Percentiles rank a stretch among this genome's conserved stretches.
These are phyloP conservation scores for Boletus rubropictus DNA, from an alignment of 768 basidiomycete genomes.

Conservation along the genomic window DNA sequence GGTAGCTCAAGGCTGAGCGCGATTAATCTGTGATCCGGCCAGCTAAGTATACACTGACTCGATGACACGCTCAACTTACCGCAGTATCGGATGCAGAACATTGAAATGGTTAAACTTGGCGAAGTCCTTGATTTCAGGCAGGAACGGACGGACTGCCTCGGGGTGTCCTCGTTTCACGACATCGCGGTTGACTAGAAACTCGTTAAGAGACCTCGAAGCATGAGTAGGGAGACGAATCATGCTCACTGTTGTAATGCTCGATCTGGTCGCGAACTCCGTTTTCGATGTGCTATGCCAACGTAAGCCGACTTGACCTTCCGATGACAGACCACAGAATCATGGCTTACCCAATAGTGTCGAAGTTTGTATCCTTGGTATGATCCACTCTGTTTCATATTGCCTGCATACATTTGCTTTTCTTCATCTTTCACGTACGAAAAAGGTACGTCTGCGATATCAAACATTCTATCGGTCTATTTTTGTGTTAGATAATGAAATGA, in stretches of 20 bases:
- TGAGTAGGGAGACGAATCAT: neutral
- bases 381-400: constrained; percentile 38
- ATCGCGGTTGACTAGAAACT: constrained; percentile 43
- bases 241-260: constrained; percentile 58
- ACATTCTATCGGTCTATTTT: constrained; percentile 41
- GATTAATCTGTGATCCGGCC: constrained; percentile 34
- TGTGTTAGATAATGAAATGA: constrained; percentile 26
- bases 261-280: constrained; percentile 59
- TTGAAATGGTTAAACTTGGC: constrained; percentile 46
- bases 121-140: constrained; percentile 50
- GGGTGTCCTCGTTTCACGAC: constrained; percentile 46
- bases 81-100: constrained; percentile 44
- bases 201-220: neutral
- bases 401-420: constrained; percentile 41
- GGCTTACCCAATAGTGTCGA: constrained; percentile 42
- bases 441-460: constrained; percentile 44
- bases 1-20: constrained; percentile 50
- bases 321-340: neutral
- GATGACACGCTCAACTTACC: constrained; percentile 22
- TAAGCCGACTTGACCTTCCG: neutral
- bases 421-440: constrained; percentile 37
- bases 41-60: neutral
- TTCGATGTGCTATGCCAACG: constrained; percentile 45
- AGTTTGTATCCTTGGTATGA: constrained; percentile 52
- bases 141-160: constrained; percentile 40